These are phyloP conservation scores for Nannochloropsis limnetica DNA, from an alignment of 352 stramenopile genomes.

Conservation along the genomic window DNA sequence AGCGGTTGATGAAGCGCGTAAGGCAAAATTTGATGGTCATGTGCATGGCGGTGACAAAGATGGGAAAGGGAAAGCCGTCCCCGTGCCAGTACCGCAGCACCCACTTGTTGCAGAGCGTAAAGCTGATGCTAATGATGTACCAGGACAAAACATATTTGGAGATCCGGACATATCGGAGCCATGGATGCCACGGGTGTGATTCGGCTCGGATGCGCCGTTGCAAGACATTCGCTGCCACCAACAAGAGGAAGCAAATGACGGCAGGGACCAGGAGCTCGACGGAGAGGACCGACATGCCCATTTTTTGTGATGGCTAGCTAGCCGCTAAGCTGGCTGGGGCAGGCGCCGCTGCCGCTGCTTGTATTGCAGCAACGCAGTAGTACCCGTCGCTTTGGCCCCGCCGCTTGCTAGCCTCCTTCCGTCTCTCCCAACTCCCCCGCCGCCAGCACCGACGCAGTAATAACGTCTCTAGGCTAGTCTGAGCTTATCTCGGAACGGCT, in stretches of 20 bases:
- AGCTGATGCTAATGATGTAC: constrained; percentile 51
- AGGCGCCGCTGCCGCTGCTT: too few species aligned
- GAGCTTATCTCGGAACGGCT: too few species aligned
- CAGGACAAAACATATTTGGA: constrained; percentile 40
- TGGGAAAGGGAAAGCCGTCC: constrained; percentile 48
- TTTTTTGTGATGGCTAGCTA: too few species aligned
- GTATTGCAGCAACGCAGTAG: too few species aligned
- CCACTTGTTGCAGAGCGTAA: constrained; percentile 47
- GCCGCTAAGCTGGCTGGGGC: too few species aligned
- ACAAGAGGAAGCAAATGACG: neutral
- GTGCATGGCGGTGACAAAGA: constrained; percentile 47
- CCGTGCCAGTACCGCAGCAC: constrained; percentile 46
- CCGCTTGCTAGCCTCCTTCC: too few species aligned
- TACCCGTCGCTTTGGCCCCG: too few species aligned
- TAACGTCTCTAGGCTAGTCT: too few species aligned
- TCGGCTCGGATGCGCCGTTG: neutral
- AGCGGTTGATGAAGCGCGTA: constrained; percentile 6
- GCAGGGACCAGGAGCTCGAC: neutral
- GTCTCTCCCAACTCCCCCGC: too few species aligned
- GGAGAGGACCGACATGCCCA: neutral
- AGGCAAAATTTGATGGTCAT: constrained; percentile 50
- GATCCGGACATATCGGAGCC: neutral
- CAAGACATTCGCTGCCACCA: neutral
- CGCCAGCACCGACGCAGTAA: too few species aligned
- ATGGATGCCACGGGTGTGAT: neutral